Conservation (phyloP, 75 land plant genomes). For the Picea sitchensis region DNA sequence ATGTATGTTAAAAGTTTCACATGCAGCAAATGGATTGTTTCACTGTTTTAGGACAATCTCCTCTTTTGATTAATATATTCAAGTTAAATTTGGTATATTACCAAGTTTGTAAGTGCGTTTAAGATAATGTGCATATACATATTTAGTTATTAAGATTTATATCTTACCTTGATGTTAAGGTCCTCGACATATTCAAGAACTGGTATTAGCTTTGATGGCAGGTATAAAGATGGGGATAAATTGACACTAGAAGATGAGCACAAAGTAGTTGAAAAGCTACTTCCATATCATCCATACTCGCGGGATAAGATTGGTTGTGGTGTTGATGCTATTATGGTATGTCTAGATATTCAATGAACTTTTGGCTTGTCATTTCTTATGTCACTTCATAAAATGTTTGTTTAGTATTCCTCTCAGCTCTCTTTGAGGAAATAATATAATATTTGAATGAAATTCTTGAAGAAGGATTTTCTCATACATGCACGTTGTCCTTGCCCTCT, state of each 20-base stretch:
- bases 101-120: neutral
- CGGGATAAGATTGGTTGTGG: slow-evolving; percentile 75
- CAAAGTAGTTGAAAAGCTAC: slow-evolving; percentile 60
- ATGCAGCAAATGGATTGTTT: neutral
- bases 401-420: neutral
- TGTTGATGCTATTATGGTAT: slow-evolving; percentile 67
- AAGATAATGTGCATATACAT: neutral
- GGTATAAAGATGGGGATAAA: slow-evolving; percentile 67
- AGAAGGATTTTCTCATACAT: no score
- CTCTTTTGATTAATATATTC: neutral
- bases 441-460: no score
- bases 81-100: neutral
- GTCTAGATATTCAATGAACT: neutral
- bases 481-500: no score
- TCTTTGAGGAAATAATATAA: no score
- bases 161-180: neutral
- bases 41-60: neutral
- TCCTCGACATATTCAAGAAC: neutral
- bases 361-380: neutral
- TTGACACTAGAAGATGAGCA: slow-evolving; percentile 56
- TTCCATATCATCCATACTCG: slow-evolving; percentile 60
- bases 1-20: neutral
- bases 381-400: neutral
- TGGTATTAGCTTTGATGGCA: slow-evolving; percentile 8
- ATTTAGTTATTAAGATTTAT: neutral